Conservation (phyloP, 192 early-diverging fungal genomes). For the Jimgerdemannia lactiflua region DNA sequence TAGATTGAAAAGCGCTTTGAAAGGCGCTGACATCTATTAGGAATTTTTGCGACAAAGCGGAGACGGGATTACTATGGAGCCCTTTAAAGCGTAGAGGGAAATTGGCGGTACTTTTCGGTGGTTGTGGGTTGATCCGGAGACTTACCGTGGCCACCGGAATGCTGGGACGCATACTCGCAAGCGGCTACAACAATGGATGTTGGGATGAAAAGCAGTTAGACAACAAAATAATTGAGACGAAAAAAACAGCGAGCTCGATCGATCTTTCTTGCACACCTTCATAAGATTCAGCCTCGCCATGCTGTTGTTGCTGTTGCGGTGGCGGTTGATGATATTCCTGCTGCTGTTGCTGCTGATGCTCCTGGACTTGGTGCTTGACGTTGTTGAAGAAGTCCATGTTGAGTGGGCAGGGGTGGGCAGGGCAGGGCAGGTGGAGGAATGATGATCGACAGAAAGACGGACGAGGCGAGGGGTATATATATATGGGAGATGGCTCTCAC, state of each 20-base stretch:
- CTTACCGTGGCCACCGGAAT: constrained; percentile 24
- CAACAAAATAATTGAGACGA: no score
- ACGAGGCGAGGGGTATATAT: no score
- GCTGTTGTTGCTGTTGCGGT: neutral
- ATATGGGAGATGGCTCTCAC: no score
- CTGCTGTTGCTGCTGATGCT: no score
- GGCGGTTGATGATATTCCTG: neutral
- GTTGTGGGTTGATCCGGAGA: neutral
- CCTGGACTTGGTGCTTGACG: no score
- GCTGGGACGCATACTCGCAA: constrained; percentile 19
- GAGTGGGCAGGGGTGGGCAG: no score
- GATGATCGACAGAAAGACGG: no score
- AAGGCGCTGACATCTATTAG: neutral
- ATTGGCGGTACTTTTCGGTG: neutral
- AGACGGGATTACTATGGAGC: neutral
- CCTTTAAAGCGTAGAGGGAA: neutral
- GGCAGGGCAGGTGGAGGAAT: no score
- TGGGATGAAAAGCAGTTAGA: neutral
- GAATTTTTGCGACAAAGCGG: neutral
- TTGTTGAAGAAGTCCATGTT: no score
- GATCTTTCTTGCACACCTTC: neutral
- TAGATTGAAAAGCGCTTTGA: neutral
- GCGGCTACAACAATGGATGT: neutral
- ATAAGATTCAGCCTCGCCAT: constrained; percentile 6
- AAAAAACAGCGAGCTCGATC: neutral